These are phyloP conservation scores for Ogataea methylovora DNA, from an alignment of 805 yeast species.

Conservation along the genomic window DNA sequence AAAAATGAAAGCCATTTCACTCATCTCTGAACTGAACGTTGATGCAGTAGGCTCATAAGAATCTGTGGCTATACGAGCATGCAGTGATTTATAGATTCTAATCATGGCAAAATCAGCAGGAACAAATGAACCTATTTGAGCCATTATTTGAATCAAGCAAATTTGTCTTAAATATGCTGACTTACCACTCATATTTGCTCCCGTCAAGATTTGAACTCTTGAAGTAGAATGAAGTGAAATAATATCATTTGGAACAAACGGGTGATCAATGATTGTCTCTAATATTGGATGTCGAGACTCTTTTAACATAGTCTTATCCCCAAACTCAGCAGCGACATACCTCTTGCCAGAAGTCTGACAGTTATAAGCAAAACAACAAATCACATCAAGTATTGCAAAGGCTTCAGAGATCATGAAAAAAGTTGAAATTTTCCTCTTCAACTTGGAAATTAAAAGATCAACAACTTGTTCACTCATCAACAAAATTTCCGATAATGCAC, in stretches of 20 bases:
- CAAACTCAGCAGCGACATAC: conserved; percentile 31
- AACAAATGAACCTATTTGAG: conserved; percentile 49
- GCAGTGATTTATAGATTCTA: conserved; percentile 30
- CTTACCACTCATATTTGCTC: conserved; percentile 60
- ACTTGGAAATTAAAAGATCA: conserved; percentile 21
- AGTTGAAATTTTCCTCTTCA: conserved; percentile 23
- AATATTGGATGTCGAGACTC: conserved; percentile 36
- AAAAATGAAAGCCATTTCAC: conserved; percentile 37
- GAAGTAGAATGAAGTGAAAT: conserved; percentile 27
- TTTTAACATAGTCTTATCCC: conserved; percentile 22
- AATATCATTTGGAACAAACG: conserved; percentile 32
- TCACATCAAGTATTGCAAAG: conserved; percentile 32
- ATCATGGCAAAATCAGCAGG: conserved; percentile 37
- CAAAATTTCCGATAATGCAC: conserved; percentile 32
- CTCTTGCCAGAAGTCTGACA: conserved; percentile 9
- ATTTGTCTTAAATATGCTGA: conserved; percentile 49
- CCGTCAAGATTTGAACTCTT: conserved; percentile 43
- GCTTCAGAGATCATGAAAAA: conserved; percentile 38
- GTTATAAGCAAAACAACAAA: conserved; percentile 21
- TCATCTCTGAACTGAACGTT: conserved; percentile 40
- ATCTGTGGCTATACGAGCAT: conserved; percentile 32
- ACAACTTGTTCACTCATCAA: conserved; percentile 33
- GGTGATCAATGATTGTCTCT: conserved; percentile 13
- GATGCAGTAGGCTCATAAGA: conserved; percentile 28
- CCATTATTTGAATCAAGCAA: conserved; percentile 40